Evolutionary conservation across 2,329 filamentous ascomycete genomes (phyloP), one percentile per base, ranked within the genome.

Genomic region (Hypoxylon sp.): DNA sequence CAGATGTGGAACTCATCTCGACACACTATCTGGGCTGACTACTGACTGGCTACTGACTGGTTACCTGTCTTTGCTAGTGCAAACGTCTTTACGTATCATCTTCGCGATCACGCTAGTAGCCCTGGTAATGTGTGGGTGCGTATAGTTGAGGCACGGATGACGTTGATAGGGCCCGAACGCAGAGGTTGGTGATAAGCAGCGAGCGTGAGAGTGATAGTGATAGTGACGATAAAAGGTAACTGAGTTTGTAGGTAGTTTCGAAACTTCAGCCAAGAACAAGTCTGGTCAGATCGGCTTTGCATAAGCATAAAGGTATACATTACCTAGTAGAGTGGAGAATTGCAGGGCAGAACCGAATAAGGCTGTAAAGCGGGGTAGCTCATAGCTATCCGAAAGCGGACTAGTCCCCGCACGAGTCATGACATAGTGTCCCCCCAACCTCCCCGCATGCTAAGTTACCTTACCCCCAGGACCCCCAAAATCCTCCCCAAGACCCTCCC

Each of bases 331-430:
- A 55, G 66, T 60, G 58, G 48, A 36, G 57, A 48, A 34, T 14
- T 32, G 7, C 10, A 43, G 10, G 38, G 17, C 38, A 32, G 17
- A 25, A 21, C 25, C 45, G 46, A 61, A 17, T 69, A 69, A 69
- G 67, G 67, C 67, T 69, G 67, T 67, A 25, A 6, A 58, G 67
- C 61, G 64, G 64, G 67, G 67, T 70, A 67, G 60, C 64, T 67
- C 11, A 19, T 19, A 69, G 63, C 67, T 69, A 59, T 55, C 67
- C 52, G 2, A 56, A 59, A 60, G 9, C 1, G 38, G 48, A 19
- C n/a, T 69, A 67, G 67, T 21, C 23, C 23, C 23, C 17, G n/a
- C 19, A 13, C 30, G 36, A 55, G 53, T 57, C 25, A 23, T 48
- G 38, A 3, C n/a, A n/a, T n/a, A n/a, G n/a, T n/a, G n/a, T n/a